phyloP scores from a whole-genome alignment of 805 yeast genomes.

The Nakazawaea populi region DNA sequence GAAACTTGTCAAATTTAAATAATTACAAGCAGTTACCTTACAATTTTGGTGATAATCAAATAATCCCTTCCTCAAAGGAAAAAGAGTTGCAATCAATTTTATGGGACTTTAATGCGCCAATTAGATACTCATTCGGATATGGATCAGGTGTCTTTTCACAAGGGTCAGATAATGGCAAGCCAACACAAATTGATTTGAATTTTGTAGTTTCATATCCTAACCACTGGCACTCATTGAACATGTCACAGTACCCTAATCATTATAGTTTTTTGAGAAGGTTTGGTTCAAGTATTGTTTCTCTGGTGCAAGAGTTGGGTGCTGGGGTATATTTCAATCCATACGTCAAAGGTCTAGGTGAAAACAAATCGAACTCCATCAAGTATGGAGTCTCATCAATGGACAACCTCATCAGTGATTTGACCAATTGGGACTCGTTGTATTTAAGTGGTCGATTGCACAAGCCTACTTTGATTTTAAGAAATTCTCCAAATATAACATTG shows the following conservation, averaged over 20 bases:
- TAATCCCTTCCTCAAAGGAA: conserved; percentile 39
- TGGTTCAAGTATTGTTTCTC: conserved; percentile 53
- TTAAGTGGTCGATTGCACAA: conserved; percentile 92
- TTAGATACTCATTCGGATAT: conserved; percentile 82
- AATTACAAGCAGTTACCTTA: conserved; percentile 43
- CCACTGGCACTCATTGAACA: conserved; percentile 73
- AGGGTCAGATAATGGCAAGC: conserved; percentile 32
- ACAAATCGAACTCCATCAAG: conserved; percentile 42
- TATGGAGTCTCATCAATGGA: conserved; percentile 79
- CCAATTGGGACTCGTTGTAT: conserved; percentile 83
- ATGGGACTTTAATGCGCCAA: conserved; percentile 61
- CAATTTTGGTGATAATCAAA: conserved; percentile 55
- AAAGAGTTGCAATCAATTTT: conserved; percentile 42
- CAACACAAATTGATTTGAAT: conserved; percentile 73
- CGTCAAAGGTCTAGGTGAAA: conserved; percentile 51
- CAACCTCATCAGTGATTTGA: conserved; percentile 57
- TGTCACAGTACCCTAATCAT: conserved; percentile 63
- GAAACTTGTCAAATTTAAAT: conserved; percentile 24
- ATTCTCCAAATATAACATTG: conserved; percentile 55
- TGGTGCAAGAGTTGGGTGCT: conserved; percentile 68
- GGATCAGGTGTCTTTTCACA: conserved; percentile 93
- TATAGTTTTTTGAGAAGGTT: conserved; percentile 63
- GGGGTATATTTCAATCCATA: conserved; percentile 95
- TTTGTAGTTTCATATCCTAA: conserved; percentile 71
- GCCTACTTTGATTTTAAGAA: conserved; percentile 75